A percentile compares a stretch with the other conserved stretches of the same genome.
phyloP scores from a whole-genome alignment of 2,329 filamentous ascomycete species.

The Alternaria sp. region DNA sequence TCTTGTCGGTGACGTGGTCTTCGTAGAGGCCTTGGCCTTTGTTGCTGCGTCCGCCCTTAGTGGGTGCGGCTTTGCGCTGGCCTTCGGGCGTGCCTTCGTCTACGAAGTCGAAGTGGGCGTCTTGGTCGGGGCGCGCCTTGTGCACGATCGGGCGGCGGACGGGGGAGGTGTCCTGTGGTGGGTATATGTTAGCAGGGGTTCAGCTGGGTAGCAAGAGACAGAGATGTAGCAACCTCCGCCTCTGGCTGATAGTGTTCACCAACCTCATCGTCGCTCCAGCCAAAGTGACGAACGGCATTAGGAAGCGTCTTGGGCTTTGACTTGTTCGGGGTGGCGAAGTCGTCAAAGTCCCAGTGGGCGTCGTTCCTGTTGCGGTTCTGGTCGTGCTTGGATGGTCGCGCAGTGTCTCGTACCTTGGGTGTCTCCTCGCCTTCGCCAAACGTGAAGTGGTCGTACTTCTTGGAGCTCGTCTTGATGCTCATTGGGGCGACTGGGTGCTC shows the following conservation, averaged over 20 bases:
- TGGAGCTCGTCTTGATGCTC: slow-evolving; percentile 70
- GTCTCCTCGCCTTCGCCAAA: slow-evolving; percentile 68
- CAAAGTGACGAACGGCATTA: slow-evolving; percentile 76
- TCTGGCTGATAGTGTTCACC: slow-evolving; percentile 30
- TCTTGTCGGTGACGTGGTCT: slow-evolving; percentile 69
- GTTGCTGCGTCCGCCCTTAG: slow-evolving; percentile 64
- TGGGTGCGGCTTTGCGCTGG: slow-evolving; percentile 48
- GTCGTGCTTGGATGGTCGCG: slow-evolving; percentile 59
- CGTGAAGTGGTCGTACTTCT: slow-evolving; percentile 86
- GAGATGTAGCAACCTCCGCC: slow-evolving; percentile 16
- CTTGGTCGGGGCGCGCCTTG: slow-evolving; percentile 78
- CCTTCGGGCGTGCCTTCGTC: slow-evolving; percentile 72
- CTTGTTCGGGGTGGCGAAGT: slow-evolving; percentile 86
- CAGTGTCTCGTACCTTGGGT: slow-evolving; percentile 49
- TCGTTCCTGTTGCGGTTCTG: slow-evolving; percentile 12
- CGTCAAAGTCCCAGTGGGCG: slow-evolving; percentile 81
- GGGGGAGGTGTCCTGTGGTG: slow-evolving; percentile 62
- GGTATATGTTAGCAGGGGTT: slow-evolving; percentile 24
- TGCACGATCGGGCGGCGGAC: slow-evolving; percentile 64
- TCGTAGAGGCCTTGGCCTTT: slow-evolving; percentile 76
- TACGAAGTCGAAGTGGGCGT: slow-evolving; percentile 81
- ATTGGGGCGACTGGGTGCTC: slow-evolving; percentile 28
- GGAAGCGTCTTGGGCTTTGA: slow-evolving; percentile 66
- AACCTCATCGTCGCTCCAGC: slow-evolving; percentile 74
- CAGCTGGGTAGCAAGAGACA: background rate